A percentile compares a stretch with the other conserved stretches of the same genome.
These are phyloP conservation scores for Tagetes erecta DNA, from an alignment of 129 eudicot species.

Conservation along the genomic window DNA sequence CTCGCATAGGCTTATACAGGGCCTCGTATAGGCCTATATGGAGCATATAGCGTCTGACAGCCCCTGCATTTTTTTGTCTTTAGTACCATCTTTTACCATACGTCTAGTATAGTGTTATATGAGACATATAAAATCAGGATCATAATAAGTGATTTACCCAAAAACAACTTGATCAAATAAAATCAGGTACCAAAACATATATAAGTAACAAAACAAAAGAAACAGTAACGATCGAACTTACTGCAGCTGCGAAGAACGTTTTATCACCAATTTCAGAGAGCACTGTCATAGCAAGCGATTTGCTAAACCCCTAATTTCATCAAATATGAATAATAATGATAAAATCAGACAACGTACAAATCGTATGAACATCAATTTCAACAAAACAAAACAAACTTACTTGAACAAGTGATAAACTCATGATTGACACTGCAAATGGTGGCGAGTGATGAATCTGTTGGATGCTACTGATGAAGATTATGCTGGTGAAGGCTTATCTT, in stretches of 20 bases:
- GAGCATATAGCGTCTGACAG: too few species aligned
- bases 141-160: too few species aligned
- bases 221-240: slow-evolving; percentile 34
- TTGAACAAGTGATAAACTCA: slow-evolving; percentile 57
- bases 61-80: too few species aligned
- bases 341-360: neutral
- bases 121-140: too few species aligned
- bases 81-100: too few species aligned
- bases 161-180: neutral
- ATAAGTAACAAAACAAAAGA: neutral
- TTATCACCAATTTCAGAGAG: slow-evolving; percentile 91
- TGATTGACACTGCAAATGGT: slow-evolving; percentile 15
- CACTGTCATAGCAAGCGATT: slow-evolving; percentile 89
- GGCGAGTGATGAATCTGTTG: too few species aligned
- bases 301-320: slow-evolving; percentile 66
- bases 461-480: too few species aligned
- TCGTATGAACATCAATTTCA: neutral
- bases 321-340: neutral
- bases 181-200: neutral
- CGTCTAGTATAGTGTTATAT: too few species aligned
- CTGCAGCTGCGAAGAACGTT: slow-evolving; percentile 91
- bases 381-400: slow-evolving; percentile 27
- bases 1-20: too few species aligned
- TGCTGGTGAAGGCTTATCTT: too few species aligned
- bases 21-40: too few species aligned